Percentiles rank a stretch among this genome's conserved stretches.
Evolutionary conservation across 495 filamentous ascomycete genomes (phyloP).

Genomic region (Tuber calosporum): DNA sequence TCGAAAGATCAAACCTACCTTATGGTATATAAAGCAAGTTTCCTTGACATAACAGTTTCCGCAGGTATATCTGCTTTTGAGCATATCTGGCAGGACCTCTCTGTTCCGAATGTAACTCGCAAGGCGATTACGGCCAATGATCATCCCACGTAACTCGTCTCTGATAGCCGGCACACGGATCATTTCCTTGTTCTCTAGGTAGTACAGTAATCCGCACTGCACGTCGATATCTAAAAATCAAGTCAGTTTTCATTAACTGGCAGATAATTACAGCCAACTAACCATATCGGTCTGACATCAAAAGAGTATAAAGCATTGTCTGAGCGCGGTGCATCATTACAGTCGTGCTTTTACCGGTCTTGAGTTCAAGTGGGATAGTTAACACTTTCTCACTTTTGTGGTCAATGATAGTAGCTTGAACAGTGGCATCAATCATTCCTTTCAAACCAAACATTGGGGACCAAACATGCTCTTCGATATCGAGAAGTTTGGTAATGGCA

Average conservation of each 20-base stretch:
- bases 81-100: constrained; percentile 73
- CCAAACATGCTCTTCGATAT: constrained; percentile 96
- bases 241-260: constrained; percentile 15
- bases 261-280: constrained; percentile 25
- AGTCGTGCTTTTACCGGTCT: constrained; percentile 76
- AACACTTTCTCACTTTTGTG: constrained; percentile 56
- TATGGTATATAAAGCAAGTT: constrained; percentile 89
- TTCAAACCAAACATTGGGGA: constrained; percentile 95
- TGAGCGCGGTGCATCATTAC: constrained; percentile 77
- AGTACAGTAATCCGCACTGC: constrained; percentile 82
- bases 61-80: constrained; percentile 68
- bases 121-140: constrained; percentile 87
- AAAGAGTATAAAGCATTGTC: constrained; percentile 85
- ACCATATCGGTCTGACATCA: constrained; percentile 89
- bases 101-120: constrained; percentile 76
- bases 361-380: constrained; percentile 87
- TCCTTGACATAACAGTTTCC: constrained; percentile 78
- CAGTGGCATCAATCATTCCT: constrained; percentile 96
- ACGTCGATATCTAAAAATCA: constrained; percentile 64
- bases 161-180: constrained; percentile 74
- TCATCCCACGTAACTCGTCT: constrained; percentile 85
- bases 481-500: constrained; percentile 85
- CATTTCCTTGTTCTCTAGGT: constrained; percentile 81
- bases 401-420: constrained; percentile 78
- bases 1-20: constrained; percentile 49